phyloP scores from a whole-genome alignment of 2,329 filamentous ascomycete species.

The Cladosporium sp. region DNA sequence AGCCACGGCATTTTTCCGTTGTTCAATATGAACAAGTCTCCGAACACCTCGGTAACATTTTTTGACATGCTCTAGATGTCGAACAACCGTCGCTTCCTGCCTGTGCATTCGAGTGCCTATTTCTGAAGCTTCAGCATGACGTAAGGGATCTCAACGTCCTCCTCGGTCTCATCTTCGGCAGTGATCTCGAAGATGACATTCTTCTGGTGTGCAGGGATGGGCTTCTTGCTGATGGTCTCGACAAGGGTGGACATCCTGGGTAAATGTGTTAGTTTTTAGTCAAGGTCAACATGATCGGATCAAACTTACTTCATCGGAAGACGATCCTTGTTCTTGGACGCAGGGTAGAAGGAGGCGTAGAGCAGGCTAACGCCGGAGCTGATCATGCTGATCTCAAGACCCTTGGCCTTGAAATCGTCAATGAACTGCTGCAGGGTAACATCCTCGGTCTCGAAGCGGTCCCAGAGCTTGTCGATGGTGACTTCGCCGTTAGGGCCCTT shows the following conservation, averaged over 20 bases:
- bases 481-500: constrained; percentile 73
- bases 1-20: background rate
- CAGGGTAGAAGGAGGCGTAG: constrained; percentile 88
- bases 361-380: constrained; percentile 95
- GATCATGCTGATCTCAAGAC: constrained; percentile 83
- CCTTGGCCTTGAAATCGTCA: constrained; percentile 69
- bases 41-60: background rate
- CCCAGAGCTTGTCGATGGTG: constrained; percentile 93
- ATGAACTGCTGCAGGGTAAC: constrained; percentile 82
- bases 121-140: constrained; percentile 76
- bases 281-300: fast-evolving
- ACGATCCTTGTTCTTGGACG: constrained; percentile 77
- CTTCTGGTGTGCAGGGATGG: constrained; percentile 84
- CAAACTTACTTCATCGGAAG: constrained; percentile 62
- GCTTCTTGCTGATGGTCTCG: constrained; percentile 85
- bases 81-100: background rate
- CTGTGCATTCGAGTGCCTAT: constrained; percentile 19
- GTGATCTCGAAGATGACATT: constrained; percentile 97
- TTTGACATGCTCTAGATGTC: background rate
- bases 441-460: constrained; percentile 87
- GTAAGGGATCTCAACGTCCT: constrained; percentile 96
- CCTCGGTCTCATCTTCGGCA: constrained; percentile 78
- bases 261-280: constrained; percentile 21
- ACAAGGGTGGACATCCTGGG: constrained; percentile 80
- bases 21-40: background rate